Evolutionary conservation across 768 basidiomycete genomes (phyloP).

Genomic region (Ramaria sp.): DNA sequence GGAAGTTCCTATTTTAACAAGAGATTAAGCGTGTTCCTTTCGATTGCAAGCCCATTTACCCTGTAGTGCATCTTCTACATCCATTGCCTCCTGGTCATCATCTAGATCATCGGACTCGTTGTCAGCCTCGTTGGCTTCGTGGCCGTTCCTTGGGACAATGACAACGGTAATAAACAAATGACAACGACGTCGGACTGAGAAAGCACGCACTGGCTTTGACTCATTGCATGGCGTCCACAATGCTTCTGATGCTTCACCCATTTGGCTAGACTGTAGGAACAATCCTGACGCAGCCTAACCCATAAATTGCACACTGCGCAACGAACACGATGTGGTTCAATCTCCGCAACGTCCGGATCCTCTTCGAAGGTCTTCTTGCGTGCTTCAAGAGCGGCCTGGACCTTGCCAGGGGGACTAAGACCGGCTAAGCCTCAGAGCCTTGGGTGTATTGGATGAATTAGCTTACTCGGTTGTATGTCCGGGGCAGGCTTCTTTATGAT

Average conservation of each 20-base stretch:
- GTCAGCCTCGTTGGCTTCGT: background rate
- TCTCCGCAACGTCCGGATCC: background rate
- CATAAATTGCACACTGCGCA: background rate
- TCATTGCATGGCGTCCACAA: too few species aligned
- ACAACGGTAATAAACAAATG: too few species aligned
- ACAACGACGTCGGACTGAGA: too few species aligned
- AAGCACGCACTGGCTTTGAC: too few species aligned
- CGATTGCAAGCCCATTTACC: too few species aligned
- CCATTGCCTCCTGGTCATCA: background rate
- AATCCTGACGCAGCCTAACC: background rate
- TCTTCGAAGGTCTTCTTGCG: background rate
- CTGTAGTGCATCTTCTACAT: background rate
- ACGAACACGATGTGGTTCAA: background rate
- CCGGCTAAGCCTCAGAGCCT: too few species aligned
- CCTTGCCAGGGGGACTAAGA: background rate
- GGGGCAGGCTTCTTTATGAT: conserved; percentile 1
- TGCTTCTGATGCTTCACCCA: background rate
- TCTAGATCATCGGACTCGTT: background rate
- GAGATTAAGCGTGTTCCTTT: too few species aligned
- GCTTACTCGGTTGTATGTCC: background rate
- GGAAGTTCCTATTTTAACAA: too few species aligned
- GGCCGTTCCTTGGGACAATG: background rate
- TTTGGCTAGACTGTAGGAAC: background rate
- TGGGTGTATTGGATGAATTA: background rate
- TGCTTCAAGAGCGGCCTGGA: background rate